Base-by-base conservation (phyloP, 441 rosid species). In the Adansonia madagascariensis region DNA sequence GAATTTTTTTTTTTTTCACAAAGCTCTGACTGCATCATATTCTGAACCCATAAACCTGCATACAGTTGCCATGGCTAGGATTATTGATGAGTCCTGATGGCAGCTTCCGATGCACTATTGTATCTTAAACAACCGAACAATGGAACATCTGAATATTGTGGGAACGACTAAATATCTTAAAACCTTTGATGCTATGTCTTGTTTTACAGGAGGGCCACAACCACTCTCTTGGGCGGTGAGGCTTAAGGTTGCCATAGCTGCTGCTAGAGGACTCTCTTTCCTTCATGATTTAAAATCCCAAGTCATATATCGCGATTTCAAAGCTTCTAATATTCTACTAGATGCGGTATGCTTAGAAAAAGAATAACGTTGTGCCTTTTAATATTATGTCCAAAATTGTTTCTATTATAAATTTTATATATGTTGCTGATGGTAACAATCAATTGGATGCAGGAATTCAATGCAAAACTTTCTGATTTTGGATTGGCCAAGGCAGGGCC, bases 161-260 rank as follows among this genome's bases (percentile, higher is more conserved):
- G 59, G 55, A 74, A 64, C 47, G 65, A 11, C 59, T 12, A 18
- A 44, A 46, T 61, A 18, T 67, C 74, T 35, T 18, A 44, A 46
- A 66, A 71, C 43, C 41, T 61, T 81, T 27, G 18, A 62, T 75
- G 46, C 67, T 64, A 55, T 68, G 14, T 82, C 47, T 74, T 75
- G 39, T 71, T 75, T 75, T 77, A 41, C 80, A 93, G 98, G 95
- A 83, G 93, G 97, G 15, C 87, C 88, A 3, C 90, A 89, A 60
- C 97, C 97, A 4, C 90, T 94, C 73, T 84, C 97, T 31, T 94
- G 98, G 98, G 90, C 90, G 57, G 82, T 86, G n/a, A 87, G 94
- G 81, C 87, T 90, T 81, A 90, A 90, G 78, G 90, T 90, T 12
- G 92, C 94, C 24, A 76, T 84, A 6, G 89, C 88, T 63, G 91